phyloP scores from a whole-genome alignment of 495 filamentous ascomycete species.

The Neurospora terricola region DNA sequence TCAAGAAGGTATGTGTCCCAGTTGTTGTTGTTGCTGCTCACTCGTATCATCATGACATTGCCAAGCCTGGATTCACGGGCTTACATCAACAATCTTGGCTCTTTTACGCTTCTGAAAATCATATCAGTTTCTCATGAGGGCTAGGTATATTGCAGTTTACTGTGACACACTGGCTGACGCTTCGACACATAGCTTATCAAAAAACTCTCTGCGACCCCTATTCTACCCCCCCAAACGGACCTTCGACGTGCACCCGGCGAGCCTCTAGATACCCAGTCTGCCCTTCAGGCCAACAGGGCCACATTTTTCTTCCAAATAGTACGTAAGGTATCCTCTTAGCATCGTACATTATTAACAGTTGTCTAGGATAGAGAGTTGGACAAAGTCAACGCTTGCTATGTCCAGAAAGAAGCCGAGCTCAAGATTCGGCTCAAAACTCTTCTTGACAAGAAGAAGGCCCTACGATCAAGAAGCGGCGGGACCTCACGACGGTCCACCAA shows the following conservation, averaged over 20 bases:
- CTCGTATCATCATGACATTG: neutral
- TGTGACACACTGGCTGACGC: constrained; percentile 12
- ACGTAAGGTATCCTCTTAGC: constrained; percentile 20
- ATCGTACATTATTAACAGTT: constrained; percentile 8
- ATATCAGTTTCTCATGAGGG: neutral
- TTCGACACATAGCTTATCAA: constrained; percentile 75
- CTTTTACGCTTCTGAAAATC: neutral
- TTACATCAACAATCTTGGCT: neutral
- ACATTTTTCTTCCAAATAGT: constrained; percentile 98
- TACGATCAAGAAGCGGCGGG: constrained; percentile 63
- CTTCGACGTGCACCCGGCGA: constrained; percentile 31
- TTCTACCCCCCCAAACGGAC: constrained; percentile 64
- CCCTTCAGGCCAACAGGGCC: constrained; percentile 94
- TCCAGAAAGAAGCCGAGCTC: constrained; percentile 98
- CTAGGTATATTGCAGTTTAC: neutral
- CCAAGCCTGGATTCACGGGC: neutral
- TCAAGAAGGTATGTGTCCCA: constrained; percentile 71
- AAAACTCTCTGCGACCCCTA: constrained; percentile 84
- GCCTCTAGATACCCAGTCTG: constrained; percentile 63
- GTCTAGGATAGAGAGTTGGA: constrained; percentile 90
- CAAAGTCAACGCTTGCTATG: constrained; percentile 95
- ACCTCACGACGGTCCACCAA: constrained; percentile 79
- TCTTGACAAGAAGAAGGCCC: constrained; percentile 83
- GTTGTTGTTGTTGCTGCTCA: neutral
- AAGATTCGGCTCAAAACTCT: constrained; percentile 84